A percentile compares a stretch with the other conserved stretches of the same genome.
These are phyloP conservation scores for Nicotiana attenuata DNA, from an alignment of 257 asterid species.

Conservation along the genomic window DNA sequence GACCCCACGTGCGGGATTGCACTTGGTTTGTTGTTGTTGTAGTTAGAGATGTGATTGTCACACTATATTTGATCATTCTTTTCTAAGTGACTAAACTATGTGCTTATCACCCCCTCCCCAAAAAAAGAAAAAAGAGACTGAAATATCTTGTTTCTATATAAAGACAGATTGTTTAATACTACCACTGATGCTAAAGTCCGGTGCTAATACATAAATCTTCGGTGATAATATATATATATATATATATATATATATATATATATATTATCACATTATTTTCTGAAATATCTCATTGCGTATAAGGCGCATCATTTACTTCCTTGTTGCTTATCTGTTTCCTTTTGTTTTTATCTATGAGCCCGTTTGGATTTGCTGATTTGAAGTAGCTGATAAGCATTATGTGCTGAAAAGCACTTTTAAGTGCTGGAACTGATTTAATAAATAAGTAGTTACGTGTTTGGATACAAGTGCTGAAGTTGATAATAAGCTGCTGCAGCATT, in stretches of 20 bases:
- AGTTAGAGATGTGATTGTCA: not conserved
- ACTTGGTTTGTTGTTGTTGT: no score
- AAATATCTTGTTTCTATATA: not conserved
- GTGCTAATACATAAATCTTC: not conserved
- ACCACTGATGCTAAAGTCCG: not conserved
- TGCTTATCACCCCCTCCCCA: not conserved
- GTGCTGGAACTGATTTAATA: no score
- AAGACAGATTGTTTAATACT: not conserved
- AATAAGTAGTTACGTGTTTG: no score
- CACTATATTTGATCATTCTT: not conserved
- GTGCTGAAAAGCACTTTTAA: no score
- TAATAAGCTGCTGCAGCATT: no score
- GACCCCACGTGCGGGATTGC: no score
- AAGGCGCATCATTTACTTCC: not conserved
- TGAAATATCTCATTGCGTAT: not conserved
- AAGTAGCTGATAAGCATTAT: no score
- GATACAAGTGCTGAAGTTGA: no score
- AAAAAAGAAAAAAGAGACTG: not conserved
- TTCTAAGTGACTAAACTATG: not conserved
- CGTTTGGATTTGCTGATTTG: no score
- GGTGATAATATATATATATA: no score
- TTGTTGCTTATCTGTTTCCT: not conserved
- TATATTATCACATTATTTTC: not conserved
- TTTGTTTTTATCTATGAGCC: not conserved
- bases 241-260: not conserved